Evolutionary conservation across 108 stramenopile genomes (phyloP).

Genomic region (Cyclotella distinguenda): DNA sequence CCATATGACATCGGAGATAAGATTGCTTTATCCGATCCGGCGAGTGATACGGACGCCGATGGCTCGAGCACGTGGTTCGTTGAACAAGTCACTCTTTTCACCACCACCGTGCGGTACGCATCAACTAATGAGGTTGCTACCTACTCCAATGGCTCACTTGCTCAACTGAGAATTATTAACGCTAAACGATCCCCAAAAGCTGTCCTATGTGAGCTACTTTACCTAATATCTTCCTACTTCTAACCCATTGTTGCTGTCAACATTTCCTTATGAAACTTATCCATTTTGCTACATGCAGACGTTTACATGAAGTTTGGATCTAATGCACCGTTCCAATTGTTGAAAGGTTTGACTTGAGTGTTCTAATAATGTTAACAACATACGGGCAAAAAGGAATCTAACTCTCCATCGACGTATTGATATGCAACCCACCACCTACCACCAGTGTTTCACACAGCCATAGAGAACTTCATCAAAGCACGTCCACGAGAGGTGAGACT

Average conservation of each 20-base stretch:
- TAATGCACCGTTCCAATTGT: constrained; percentile 36
- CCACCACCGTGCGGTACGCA: constrained; percentile 59
- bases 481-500: constrained; percentile 53
- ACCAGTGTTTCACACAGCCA: constrained; percentile 14
- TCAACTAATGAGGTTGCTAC: constrained; percentile 49
- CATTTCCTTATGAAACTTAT: no score
- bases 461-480: constrained; percentile 40
- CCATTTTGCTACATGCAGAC: neutral
- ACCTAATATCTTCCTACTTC: neutral
- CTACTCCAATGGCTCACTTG: constrained; percentile 42
- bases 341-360: constrained; percentile 12
- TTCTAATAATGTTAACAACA: no score
- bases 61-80: constrained; percentile 57
- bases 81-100: constrained; percentile 38
- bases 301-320: constrained; percentile 45
- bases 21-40: constrained; percentile 49
- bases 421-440: neutral
- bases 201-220: constrained; percentile 9
- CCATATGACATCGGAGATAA: constrained; percentile 77
- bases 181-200: constrained; percentile 25
- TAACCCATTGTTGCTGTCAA: neutral
- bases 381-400: neutral
- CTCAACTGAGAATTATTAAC: constrained; percentile 33
- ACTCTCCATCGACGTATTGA: neutral
- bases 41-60: constrained; percentile 32